Evolutionary conservation across 2,329 filamentous ascomycete species (phyloP).

Genomic region (Hypoxylon sp.): DNA sequence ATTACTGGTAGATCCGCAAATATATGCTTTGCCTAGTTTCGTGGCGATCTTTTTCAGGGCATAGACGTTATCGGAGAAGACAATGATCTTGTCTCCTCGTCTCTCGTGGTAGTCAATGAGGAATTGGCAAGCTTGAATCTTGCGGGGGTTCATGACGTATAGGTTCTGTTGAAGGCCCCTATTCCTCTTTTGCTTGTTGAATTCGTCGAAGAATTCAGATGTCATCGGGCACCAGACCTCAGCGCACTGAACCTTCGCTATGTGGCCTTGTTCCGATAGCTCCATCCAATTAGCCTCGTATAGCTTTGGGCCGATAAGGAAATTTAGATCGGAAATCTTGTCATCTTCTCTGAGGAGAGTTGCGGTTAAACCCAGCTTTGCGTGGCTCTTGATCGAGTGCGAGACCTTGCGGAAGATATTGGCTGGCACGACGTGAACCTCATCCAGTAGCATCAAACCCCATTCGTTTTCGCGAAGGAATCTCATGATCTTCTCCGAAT

Average conservation of each 20-base stretch:
- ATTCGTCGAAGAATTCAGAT: constrained; percentile 96
- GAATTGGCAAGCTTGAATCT: constrained; percentile 97
- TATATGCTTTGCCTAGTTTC: constrained; percentile 87
- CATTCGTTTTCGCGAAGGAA: constrained; percentile 91
- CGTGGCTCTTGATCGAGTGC: constrained; percentile 91
- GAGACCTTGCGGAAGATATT: constrained; percentile 97
- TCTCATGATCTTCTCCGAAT: constrained; percentile 97
- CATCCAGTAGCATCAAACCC: constrained; percentile 96
- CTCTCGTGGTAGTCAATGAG: constrained; percentile 98
- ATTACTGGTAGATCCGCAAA: constrained; percentile 90
- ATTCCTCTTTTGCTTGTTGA: constrained; percentile 67
- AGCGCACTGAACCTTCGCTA: constrained; percentile 95
- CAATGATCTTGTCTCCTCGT: constrained; percentile 96
- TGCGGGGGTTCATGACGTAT: constrained; percentile 97
- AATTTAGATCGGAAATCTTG: constrained; percentile 97
- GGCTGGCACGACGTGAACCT: constrained; percentile 97
- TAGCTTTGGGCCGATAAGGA: constrained; percentile 95
- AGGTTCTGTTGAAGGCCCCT: constrained; percentile 62
- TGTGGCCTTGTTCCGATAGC: constrained; percentile 94
- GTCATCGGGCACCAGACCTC: constrained; percentile 99
- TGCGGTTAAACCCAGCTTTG: constrained; percentile 93
- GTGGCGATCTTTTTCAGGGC: constrained; percentile 87
- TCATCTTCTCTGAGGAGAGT: constrained; percentile 96
- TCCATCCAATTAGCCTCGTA: constrained; percentile 99
- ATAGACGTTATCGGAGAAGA: constrained; percentile 98